Conservation (phyloP, 768 basidiomycete genomes). For the Termitomyces sp. region DNA sequence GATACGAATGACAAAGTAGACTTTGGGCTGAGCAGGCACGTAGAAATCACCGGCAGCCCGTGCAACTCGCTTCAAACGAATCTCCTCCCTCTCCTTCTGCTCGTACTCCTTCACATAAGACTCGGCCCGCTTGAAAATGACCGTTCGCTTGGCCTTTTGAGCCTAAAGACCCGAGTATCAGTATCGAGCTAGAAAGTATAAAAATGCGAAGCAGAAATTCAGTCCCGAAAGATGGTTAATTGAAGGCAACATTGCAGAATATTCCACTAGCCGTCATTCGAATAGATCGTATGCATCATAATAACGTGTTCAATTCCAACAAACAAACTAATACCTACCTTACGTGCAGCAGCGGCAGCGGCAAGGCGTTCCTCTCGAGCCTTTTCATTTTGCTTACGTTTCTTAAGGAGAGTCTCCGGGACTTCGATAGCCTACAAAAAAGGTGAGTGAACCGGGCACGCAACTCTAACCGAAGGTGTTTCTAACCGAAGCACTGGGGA, state of each 20-base stretch:
- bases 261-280: conserved; percentile 72
- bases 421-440: conserved; percentile 78
- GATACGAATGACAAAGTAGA: conserved; percentile 97
- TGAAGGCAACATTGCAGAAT: conserved; percentile 68
- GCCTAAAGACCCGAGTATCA: conserved; percentile 42
- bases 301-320: conserved; percentile 13
- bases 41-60: conserved; percentile 94
- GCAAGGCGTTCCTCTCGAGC: conserved; percentile 88
- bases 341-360: conserved; percentile 79
- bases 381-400: conserved; percentile 97
- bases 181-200: conserved; percentile 1
- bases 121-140: conserved; percentile 99
- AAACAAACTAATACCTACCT: conserved; percentile 48
- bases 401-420: conserved; percentile 99
- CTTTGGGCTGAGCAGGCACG: conserved; percentile 93
- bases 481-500: conserved; percentile 56
- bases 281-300: conserved; percentile 83
- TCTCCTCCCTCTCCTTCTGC: conserved; percentile 89
- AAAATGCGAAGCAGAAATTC: conserved; percentile 23
- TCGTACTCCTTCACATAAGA: conserved; percentile 97
- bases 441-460: conserved; percentile 15
- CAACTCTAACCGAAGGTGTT: conserved; percentile 8
- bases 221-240: conserved; percentile 97
- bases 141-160: conserved; percentile 86
- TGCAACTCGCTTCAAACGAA: conserved; percentile 90